phyloP scores from a whole-genome alignment of 2,329 filamentous ascomycete species.

The Pseudogymnoascus sp. region DNA sequence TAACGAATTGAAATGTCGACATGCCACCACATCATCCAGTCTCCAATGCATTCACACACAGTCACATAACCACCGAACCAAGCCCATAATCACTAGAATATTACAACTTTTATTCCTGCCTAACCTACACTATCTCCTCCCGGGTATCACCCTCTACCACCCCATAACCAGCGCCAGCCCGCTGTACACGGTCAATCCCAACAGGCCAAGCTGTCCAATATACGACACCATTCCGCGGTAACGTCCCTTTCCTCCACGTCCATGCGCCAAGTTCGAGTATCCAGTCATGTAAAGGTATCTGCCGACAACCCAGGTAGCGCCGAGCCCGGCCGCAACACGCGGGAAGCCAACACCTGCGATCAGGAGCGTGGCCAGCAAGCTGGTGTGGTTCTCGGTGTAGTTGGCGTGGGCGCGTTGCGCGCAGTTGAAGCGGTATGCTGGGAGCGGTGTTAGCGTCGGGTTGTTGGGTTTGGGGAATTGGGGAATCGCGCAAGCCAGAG shows the following conservation, averaged over 20 bases:
- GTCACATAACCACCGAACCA: background rate
- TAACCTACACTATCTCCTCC: background rate
- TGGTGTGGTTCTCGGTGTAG: slow-evolving; percentile 52
- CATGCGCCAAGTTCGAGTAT: slow-evolving; percentile 31
- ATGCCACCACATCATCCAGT: background rate
- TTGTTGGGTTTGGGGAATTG: background rate
- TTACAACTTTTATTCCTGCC: background rate
- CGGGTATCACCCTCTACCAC: slow-evolving; percentile 15
- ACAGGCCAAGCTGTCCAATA: slow-evolving; percentile 21
- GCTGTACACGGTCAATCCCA: slow-evolving; percentile 19
- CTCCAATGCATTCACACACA: background rate
- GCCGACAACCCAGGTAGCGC: slow-evolving; percentile 43
- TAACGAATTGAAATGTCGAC: slow-evolving; percentile 3
- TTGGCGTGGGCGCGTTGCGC: slow-evolving; percentile 56
- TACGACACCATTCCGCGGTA: slow-evolving; percentile 20
- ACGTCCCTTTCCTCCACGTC: slow-evolving; percentile 16
- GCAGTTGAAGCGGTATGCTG: slow-evolving; percentile 52
- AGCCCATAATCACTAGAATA: background rate
- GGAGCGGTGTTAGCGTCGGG: background rate
- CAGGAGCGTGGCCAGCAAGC: slow-evolving; percentile 44
- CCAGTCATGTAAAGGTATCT: slow-evolving; percentile 48
- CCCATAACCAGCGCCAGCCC: slow-evolving; percentile 20
- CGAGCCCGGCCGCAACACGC: slow-evolving; percentile 39
- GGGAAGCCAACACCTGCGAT: slow-evolving; percentile 51
- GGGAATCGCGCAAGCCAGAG: slow-evolving; percentile 10